Conservation (phyloP, 1,139 yeast genomes). For the Geotrichum citri-aurantii region DNA sequence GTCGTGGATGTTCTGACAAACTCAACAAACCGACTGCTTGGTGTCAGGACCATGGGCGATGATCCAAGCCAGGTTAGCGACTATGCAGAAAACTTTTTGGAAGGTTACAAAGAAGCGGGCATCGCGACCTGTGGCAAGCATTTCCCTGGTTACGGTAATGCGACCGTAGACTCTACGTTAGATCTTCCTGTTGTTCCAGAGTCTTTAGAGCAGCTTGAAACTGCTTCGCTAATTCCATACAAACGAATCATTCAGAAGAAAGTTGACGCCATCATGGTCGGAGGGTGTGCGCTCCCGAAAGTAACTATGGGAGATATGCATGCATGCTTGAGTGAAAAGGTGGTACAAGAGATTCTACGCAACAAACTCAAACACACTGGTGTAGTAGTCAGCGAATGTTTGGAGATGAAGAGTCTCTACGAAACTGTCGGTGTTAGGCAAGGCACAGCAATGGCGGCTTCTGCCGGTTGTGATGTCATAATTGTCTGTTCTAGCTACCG, state of each 20-base stretch:
- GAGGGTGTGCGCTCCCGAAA: slow-evolving; percentile 62
- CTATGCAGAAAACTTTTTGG: slow-evolving; percentile 51
- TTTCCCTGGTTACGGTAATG: slow-evolving; percentile 64
- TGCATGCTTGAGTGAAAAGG: slow-evolving; percentile 56
- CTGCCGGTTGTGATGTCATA: slow-evolving; percentile 62
- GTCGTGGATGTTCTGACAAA: slow-evolving; percentile 58
- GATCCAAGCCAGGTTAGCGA: slow-evolving; percentile 54
- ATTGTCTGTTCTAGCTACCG: slow-evolving; percentile 55
- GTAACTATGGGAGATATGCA: slow-evolving; percentile 57
- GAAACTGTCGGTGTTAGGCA: slow-evolving; percentile 61
- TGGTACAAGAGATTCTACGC: slow-evolving; percentile 49
- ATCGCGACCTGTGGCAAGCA: slow-evolving; percentile 55
- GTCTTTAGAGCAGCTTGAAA: slow-evolving; percentile 48
- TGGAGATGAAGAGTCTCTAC: slow-evolving; percentile 60
- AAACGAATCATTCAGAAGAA: slow-evolving; percentile 45
- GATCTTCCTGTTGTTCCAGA: slow-evolving; percentile 59
- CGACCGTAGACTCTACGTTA: slow-evolving; percentile 51
- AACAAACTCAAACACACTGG: slow-evolving; percentile 52
- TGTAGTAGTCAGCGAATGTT: slow-evolving; percentile 56
- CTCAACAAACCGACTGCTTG: slow-evolving; percentile 51
- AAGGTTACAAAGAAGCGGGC: slow-evolving; percentile 54
- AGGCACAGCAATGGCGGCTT: slow-evolving; percentile 56
- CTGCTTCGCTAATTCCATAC: slow-evolving; percentile 51
- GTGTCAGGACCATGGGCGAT: slow-evolving; percentile 59
- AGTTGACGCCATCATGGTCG: slow-evolving; percentile 54